Percentiles rank a stretch among this genome's conserved stretches.
These are phyloP conservation scores for Selenicereus undatus DNA, from an alignment of 148 eudicot species.

Conservation along the genomic window DNA sequence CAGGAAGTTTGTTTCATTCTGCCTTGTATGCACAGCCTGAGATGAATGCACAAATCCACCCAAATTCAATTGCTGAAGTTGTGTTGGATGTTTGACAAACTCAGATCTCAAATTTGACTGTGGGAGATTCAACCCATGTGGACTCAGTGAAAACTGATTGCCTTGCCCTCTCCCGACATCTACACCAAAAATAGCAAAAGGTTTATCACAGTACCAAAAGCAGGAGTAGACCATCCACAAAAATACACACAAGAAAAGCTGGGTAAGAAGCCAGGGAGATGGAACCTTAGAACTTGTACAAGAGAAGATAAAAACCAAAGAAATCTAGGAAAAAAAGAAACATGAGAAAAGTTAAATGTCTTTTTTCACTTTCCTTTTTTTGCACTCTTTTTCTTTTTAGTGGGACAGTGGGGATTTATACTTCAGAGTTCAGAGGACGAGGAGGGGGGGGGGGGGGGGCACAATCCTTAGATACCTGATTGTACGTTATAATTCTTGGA, in stretches of 20 bases:
- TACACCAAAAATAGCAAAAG: constrained; percentile 26
- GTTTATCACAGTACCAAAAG: constrained; percentile 12
- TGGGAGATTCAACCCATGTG: constrained; percentile 51
- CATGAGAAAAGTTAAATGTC: neutral
- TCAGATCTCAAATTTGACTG: constrained; percentile 52
- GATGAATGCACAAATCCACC: constrained; percentile 53
- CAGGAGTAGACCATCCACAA: neutral
- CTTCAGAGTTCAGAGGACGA: neutral
- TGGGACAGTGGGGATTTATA: neutral
- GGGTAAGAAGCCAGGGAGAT: neutral
- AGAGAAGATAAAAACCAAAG: constrained; percentile 4
- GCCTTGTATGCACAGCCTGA: constrained; percentile 47
- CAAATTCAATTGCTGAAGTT: constrained; percentile 41
- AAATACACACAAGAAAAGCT: neutral
- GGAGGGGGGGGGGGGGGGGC: too few relatives aligned
- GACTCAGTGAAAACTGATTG: constrained; percentile 45
- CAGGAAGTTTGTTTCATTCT: constrained; percentile 61
- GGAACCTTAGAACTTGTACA: neutral
- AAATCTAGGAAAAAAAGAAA: neutral
- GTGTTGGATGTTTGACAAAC: constrained; percentile 40
- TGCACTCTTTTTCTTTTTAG: neutral
- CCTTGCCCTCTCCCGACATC: constrained; percentile 55
- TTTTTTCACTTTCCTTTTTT: too few relatives aligned
- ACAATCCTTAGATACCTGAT: constrained; percentile 45
- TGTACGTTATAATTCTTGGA: constrained; percentile 46